phyloP scores from a whole-genome alignment of 257 asterid genomes.

The Solanum sejunctum region DNA sequence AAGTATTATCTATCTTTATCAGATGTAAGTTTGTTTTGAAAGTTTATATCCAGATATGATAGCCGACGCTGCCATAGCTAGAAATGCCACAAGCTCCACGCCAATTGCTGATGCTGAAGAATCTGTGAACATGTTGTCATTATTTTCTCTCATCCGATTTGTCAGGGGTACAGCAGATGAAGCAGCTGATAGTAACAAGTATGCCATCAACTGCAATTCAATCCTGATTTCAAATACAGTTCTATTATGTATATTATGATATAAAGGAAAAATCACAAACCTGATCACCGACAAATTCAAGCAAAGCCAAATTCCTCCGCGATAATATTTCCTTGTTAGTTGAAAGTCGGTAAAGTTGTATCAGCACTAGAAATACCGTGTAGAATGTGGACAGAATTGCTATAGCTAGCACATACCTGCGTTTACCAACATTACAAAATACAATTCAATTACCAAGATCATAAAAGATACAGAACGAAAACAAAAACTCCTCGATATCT shows the following conservation, averaged over 20 bases:
- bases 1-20: constrained; percentile 10
- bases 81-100: constrained; percentile 78
- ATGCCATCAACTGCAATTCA: constrained; percentile 57
- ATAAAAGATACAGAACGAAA: background rate
- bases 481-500: background rate
- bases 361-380: constrained; percentile 46
- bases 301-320: constrained; percentile 12
- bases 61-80: constrained; percentile 58
- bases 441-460: background rate
- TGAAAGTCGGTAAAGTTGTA: constrained; percentile 37
- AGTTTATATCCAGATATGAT: constrained; percentile 78
- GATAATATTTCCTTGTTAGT: constrained; percentile 24
- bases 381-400: constrained; percentile 66
- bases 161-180: constrained; percentile 90
- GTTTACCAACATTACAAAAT: background rate
- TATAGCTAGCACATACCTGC: constrained; percentile 67
- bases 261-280: constrained; percentile 14
- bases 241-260: background rate
- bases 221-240: background rate
- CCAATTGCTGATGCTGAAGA: constrained; percentile 74
- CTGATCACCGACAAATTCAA: constrained; percentile 82
- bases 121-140: constrained; percentile 83
- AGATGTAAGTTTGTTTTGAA: constrained; percentile 58
- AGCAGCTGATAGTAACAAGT: constrained; percentile 75
- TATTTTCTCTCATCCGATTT: constrained; percentile 58